Base-by-base conservation (phyloP, 192 early-diverging fungal genomes). In the Entrophospora sp. region DNA sequence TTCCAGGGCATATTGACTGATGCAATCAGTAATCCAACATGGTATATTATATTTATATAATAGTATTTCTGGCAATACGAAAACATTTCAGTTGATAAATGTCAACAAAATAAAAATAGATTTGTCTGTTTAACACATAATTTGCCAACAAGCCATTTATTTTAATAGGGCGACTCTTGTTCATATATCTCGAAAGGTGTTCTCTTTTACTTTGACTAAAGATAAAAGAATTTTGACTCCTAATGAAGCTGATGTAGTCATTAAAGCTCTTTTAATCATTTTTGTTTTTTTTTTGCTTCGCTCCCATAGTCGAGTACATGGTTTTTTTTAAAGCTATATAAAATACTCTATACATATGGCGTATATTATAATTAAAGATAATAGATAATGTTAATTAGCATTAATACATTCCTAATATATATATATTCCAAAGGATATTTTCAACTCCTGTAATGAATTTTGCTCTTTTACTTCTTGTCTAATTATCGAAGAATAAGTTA, bases 141-240 rank as follows among this genome's bases (percentile, higher is more conserved):
- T n/a, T n/a, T n/a, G n/a, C n/a, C n/a, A n/a, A n/a, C n/a, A n/a
- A n/a, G n/a, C n/a, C n/a, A n/a, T n/a, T n/a, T n/a, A n/a, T n/a
- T n/a, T n/a, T n/a, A n/a, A n/a, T n/a, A n/a, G n/a, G n/a, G n/a
- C n/a, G n/a, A n/a, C n/a, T n/a, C n/a, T n/a, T n/a, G n/a, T n/a
- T n/a, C n/a, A n/a, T n/a, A n/a, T n/a, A n/a, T n/a, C n/a, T n/a
- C n/a, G n/a, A n/a, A n/a, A n/a, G n/a, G n/a, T n/a, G n/a, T n/a
- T n/a, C n/a, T n/a, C n/a, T n/a, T n/a, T n/a, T n/a, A n/a, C n/a
- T n/a, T n/a, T n/a, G n/a, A n/a, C n/a, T n/a, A n/a, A n/a, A n/a
- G n/a, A n/a, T n/a, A n/a, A n/a, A n/a, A n/a, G n/a, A n/a, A 96
- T 74, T 32, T 81, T 60, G n/a, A 96, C 30, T 1, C 91, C 94